phyloP scores from a whole-genome alignment of 164 flowering plant species.

The Malania oleifera region DNA sequence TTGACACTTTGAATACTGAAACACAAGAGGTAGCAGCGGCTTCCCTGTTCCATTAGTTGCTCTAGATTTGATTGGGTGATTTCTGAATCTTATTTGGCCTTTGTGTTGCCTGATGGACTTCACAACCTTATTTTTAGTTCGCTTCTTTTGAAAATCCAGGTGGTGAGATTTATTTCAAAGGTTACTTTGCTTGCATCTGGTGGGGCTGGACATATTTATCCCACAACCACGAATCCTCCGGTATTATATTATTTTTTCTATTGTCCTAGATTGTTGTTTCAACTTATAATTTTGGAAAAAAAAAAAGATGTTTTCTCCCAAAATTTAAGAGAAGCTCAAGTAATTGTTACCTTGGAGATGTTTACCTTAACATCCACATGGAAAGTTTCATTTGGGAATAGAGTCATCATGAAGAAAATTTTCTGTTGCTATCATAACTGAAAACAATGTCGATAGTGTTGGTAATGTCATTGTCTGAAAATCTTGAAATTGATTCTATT shows the following conservation, averaged over 20 bases:
- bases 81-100: background rate
- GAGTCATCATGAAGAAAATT: too few species aligned
- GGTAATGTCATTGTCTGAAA: too few species aligned
- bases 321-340: too few species aligned
- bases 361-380: too few species aligned
- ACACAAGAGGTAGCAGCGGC: conserved; percentile 61
- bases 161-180: conserved; percentile 79
- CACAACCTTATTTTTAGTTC: background rate
- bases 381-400: too few species aligned
- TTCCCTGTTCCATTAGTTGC: background rate
- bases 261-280: background rate
- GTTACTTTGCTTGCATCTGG: conserved; percentile 95
- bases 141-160: conserved; percentile 31
- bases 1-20: conserved; percentile 79
- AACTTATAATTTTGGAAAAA: background rate
- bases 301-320: background rate
- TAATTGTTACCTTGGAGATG: too few species aligned
- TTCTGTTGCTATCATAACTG: too few species aligned
- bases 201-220: conserved; percentile 97
- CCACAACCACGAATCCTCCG: conserved; percentile 92
- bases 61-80: background rate
- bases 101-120: background rate
- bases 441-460: too few species aligned
- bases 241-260: conserved; percentile 26
- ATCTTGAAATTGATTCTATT: too few species aligned